phyloP scores from a whole-genome alignment of 192 early-diverging fungal genomes.

The Podila verticillata region DNA sequence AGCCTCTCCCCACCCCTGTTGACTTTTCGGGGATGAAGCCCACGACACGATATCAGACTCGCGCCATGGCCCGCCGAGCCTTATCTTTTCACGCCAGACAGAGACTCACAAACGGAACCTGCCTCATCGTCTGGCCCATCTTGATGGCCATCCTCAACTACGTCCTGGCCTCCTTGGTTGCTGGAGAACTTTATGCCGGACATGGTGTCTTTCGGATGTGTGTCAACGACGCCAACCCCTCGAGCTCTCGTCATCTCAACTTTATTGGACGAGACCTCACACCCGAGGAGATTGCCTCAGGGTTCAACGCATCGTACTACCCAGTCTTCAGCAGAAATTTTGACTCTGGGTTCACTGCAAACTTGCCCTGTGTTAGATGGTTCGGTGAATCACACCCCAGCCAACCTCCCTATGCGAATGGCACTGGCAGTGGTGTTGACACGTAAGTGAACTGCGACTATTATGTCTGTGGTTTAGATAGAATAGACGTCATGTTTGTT shows the following conservation, averaged over 20 bases:
- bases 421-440: conserved; percentile 1
- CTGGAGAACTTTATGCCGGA: background rate
- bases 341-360: too few species aligned
- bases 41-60: conserved; percentile 28
- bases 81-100: conserved; percentile 38
- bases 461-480: too few species aligned
- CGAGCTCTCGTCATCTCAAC: background rate
- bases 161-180: background rate
- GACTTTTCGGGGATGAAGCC: conserved; percentile 20
- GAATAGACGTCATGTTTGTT: too few species aligned
- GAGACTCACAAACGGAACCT: conserved; percentile 13
- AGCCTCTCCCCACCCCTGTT: conserved; percentile 34
- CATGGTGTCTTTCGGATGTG: conserved; percentile 1
- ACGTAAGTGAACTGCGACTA: conserved; percentile 6
- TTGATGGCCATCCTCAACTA: conserved; percentile 20
- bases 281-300: too few species aligned
- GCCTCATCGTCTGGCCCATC: conserved; percentile 34
- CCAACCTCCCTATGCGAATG: conserved; percentile 30
- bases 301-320: conserved; percentile 23
- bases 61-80: conserved; percentile 27
- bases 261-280: background rate
- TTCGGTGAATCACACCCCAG: conserved; percentile 36
- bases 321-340: background rate
- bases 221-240: conserved; percentile 19
- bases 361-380: conserved; percentile 37